A percentile compares a stretch with the other conserved stretches of the same genome.
Evolutionary conservation across 768 basidiomycete genomes (phyloP).

Genomic region (Fomitopsis serialis): DNA sequence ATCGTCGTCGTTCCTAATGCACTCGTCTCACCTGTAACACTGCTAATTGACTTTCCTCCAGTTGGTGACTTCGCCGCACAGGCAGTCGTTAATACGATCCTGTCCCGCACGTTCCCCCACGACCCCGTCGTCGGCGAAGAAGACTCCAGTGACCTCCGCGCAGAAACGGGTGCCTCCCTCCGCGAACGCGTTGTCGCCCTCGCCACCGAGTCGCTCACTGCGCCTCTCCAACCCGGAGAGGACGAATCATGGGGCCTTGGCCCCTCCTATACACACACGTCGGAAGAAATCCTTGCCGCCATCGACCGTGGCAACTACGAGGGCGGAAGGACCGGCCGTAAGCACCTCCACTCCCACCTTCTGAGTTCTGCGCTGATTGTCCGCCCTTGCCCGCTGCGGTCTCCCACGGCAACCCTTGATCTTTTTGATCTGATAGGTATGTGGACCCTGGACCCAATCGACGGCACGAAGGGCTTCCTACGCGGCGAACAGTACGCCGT

Average conservation of each 20-base stretch:
- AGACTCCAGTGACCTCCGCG: conserved; percentile 75
- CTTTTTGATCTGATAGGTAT: conserved; percentile 16
- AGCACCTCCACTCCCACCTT: not conserved
- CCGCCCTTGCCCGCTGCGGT: not conserved
- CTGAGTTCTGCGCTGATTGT: not conserved
- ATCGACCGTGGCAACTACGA: conserved; percentile 79
- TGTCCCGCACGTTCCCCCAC: conserved; percentile 69
- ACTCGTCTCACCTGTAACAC: not conserved
- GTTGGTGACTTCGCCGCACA: conserved; percentile 95
- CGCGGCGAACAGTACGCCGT: conserved; percentile 59
- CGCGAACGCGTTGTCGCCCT: conserved; percentile 69
- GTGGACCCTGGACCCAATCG: conserved; percentile 48
- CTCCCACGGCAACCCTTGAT: too few species aligned
- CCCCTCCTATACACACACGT: conserved; percentile 43
- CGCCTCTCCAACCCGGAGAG: conserved; percentile 51
- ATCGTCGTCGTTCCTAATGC: too few species aligned
- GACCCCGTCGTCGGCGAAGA: conserved; percentile 96
- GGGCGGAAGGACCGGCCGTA: conserved; percentile 72
- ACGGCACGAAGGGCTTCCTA: conserved; percentile 59
- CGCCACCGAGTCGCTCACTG: conserved; percentile 72
- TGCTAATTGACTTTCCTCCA: not conserved
- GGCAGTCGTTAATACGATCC: conserved; percentile 81
- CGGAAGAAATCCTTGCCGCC: conserved; percentile 66
- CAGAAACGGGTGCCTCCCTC: conserved; percentile 37
- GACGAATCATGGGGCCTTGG: conserved; percentile 69